phyloP scores from a whole-genome alignment of 768 basidiomycete species.

The Termitomyces sp. region DNA sequence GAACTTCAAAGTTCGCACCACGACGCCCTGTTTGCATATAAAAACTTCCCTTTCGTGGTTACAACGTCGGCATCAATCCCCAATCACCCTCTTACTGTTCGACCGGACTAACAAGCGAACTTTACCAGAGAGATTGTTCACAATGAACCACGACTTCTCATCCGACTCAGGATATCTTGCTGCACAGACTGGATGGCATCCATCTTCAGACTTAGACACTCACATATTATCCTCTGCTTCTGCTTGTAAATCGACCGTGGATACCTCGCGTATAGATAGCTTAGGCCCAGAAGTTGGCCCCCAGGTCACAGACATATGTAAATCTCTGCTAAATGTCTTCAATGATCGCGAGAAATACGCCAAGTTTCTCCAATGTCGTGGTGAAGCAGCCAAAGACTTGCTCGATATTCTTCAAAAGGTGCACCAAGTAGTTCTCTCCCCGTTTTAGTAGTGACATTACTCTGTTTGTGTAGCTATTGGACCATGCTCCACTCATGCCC shows the following conservation, averaged over 20 bases:
- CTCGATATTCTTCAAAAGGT: too few relatives aligned
- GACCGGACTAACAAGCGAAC: not conserved
- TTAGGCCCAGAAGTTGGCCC: not conserved
- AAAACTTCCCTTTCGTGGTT: not conserved
- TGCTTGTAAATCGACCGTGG: not conserved
- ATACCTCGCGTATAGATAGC: too few relatives aligned
- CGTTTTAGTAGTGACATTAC: not conserved
- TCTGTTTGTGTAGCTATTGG: slow-evolving; percentile 16
- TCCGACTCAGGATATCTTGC: not conserved
- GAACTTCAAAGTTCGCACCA: not conserved
- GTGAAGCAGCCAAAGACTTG: not conserved
- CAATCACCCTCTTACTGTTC: not conserved
- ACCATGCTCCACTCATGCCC: not conserved
- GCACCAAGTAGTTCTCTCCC: not conserved
- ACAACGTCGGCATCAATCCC: not conserved
- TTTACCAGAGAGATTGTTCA: too few relatives aligned
- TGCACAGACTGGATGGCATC: not conserved
- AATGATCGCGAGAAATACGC: slow-evolving; percentile 7
- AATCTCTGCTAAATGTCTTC: too few relatives aligned
- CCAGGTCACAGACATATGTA: not conserved
- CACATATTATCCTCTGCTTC: not conserved
- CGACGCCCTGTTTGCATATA: not conserved
- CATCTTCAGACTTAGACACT: not conserved
- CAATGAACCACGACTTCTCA: too few relatives aligned
- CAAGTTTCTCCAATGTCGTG: slow-evolving; percentile 11